These are phyloP conservation scores for Besnoitia besnoiti DNA, from an alignment of 169 alveolate species.

Conservation along the genomic window DNA sequence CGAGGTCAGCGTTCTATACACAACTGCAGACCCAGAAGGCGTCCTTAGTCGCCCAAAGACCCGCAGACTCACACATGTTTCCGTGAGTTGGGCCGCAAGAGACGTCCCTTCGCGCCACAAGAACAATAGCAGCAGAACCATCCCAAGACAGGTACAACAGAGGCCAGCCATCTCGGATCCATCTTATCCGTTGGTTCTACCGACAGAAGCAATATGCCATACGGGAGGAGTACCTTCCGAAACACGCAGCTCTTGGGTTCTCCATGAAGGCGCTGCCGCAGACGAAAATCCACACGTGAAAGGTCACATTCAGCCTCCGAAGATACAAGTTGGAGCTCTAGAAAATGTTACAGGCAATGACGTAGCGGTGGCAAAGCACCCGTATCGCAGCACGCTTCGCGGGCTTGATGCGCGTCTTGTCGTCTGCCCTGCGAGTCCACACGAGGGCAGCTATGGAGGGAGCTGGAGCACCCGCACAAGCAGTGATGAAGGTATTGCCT, in stretches of 20 bases:
- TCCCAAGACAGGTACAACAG: too few relatives aligned
- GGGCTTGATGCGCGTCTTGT: neutral
- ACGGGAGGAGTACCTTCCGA: too few relatives aligned
- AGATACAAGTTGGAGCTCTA: neutral
- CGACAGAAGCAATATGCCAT: too few relatives aligned
- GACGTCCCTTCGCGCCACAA: too few relatives aligned
- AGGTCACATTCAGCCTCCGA: neutral
- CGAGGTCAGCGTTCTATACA: too few relatives aligned
- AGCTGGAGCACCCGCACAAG: conserved; percentile 11
- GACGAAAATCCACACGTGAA: neutral
- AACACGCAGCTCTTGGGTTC: neutral
- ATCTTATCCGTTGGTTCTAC: too few relatives aligned
- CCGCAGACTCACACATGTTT: too few relatives aligned
- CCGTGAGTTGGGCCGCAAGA: too few relatives aligned
- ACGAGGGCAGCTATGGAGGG: neutral
- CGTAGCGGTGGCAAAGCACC: neutral
- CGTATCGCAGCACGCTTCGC: neutral
- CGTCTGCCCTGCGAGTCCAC: neutral
- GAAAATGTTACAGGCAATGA: neutral
- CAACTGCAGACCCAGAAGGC: too few relatives aligned
- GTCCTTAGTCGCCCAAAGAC: too few relatives aligned
- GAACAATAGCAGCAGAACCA: too few relatives aligned
- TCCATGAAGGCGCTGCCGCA: neutral
- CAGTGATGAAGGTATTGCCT: neutral
- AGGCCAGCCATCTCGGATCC: too few relatives aligned